Conservation (phyloP, 1,284 basidiomycete genomes). For the Sporisorium reilianum region DNA sequence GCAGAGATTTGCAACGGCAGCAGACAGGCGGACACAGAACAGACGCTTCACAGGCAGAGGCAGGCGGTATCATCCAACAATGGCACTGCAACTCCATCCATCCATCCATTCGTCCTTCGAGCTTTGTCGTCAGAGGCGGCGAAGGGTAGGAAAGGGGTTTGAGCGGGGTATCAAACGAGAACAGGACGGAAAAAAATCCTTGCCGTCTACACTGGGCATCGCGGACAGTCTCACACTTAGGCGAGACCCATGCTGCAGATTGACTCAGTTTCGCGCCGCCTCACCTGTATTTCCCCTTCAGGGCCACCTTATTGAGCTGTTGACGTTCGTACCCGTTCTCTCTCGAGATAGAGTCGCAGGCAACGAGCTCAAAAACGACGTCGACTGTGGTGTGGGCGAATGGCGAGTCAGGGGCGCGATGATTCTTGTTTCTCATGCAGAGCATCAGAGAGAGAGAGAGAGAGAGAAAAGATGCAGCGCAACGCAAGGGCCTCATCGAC, state of each 20-base stretch:
- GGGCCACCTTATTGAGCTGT: neutral
- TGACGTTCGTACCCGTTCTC: neutral
- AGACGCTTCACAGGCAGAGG: neutral
- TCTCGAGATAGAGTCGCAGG: neutral
- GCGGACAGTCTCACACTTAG: neutral
- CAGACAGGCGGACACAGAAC: neutral
- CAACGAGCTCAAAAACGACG: neutral
- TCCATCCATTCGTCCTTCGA: neutral
- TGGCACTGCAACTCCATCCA: neutral
- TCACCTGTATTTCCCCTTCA: neutral
- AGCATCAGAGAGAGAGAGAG: neutral
- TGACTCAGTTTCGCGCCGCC: neutral
- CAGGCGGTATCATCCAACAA: constrained; percentile 1
- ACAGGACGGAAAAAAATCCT: neutral
- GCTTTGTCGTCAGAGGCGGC: constrained; percentile 1
- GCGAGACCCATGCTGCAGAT: constrained; percentile 8
- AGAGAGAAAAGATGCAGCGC: constrained; percentile 1
- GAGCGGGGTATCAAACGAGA: constrained; percentile 4
- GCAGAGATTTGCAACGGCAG: constrained; percentile 8
- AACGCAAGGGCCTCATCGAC: constrained; percentile 9
- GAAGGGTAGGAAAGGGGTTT: neutral
- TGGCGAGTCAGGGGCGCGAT: neutral
- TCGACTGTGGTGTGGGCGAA: too few relatives aligned
- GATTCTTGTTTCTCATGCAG: neutral
- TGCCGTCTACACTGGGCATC: neutral